Percentiles rank a stretch among this genome's conserved stretches.
Evolutionary conservation across 2,329 filamentous ascomycete genomes (phyloP).

Genomic region (Fusarium penzigii): DNA sequence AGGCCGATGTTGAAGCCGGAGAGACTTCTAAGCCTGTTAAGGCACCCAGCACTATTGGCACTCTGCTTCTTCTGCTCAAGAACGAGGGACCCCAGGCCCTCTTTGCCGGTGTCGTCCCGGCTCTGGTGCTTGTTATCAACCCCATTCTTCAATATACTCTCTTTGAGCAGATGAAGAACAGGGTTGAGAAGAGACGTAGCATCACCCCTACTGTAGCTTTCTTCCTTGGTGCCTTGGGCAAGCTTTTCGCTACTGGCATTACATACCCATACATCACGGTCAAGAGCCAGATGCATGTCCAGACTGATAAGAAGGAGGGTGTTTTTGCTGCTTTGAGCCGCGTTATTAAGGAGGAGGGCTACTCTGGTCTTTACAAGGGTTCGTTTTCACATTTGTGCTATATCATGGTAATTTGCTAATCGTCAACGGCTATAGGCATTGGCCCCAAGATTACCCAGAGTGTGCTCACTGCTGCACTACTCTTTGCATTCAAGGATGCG

Average conservation of each 20-base stretch:
- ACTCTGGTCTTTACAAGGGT: constrained; percentile 90
- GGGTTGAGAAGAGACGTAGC: constrained; percentile 70
- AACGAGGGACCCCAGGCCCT: constrained; percentile 84
- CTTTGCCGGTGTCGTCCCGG: constrained; percentile 90
- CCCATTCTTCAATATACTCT: constrained; percentile 98
- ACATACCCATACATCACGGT: constrained; percentile 99
- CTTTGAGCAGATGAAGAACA: constrained; percentile 97
- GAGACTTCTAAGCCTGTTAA: constrained; percentile 42
- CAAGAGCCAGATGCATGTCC: constrained; percentile 97
- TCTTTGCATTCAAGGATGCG: constrained; percentile 98
- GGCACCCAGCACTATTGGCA: constrained; percentile 74
- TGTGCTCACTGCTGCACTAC: constrained; percentile 90
- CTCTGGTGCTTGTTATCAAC: constrained; percentile 93
- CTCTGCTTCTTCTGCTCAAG: constrained; percentile 75
- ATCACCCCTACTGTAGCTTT: constrained; percentile 88
- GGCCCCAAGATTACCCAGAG: constrained; percentile 96
- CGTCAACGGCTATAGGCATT: constrained; percentile 63
- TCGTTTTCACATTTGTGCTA: constrained; percentile 32
- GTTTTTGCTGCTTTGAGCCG: constrained; percentile 76
- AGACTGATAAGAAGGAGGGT: constrained; percentile 75
- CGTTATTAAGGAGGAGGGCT: constrained; percentile 89
- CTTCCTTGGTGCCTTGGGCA: constrained; percentile 87
- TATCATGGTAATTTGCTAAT: constrained; percentile 4
- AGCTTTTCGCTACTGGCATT: constrained; percentile 88
- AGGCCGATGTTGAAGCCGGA: constrained; percentile 45